Evolutionary conservation across 345 rosid genomes (phyloP).

Genomic region (Mangifera indica): DNA sequence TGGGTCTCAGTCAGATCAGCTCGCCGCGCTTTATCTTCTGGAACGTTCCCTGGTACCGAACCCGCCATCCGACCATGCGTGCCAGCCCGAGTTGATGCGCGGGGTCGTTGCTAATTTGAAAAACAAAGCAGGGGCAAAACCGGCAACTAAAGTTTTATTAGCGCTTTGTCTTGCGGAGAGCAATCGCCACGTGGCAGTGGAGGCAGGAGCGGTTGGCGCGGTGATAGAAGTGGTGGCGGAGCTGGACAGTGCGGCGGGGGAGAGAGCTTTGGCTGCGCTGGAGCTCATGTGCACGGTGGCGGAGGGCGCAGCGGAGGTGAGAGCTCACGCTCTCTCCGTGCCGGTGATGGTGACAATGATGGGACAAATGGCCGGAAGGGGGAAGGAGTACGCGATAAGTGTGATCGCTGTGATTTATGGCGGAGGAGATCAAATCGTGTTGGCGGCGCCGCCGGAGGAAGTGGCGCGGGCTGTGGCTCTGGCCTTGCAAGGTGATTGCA

Average conservation of each 20-base stretch:
- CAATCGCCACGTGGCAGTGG: conserved; percentile 78
- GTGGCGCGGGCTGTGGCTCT: conserved; percentile 81
- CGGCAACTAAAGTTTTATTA: conserved; percentile 68
- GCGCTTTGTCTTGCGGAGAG: conserved; percentile 76
- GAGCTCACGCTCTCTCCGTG: conserved; percentile 76
- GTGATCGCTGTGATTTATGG: conserved; percentile 65
- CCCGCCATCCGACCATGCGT: conserved; percentile 67
- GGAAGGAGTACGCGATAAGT: conserved; percentile 80
- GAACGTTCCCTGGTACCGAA: conserved; percentile 73
- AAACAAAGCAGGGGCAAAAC: conserved; percentile 47
- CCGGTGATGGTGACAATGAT: conserved; percentile 92
- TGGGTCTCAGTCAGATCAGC: conserved; percentile 56
- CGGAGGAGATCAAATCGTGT: conserved; percentile 17
- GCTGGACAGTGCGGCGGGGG: conserved; percentile 66
- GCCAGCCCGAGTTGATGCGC: conserved; percentile 71
- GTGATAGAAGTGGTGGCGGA: conserved; percentile 70
- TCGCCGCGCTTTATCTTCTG: conserved; percentile 64
- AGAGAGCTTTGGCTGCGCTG: conserved; percentile 75
- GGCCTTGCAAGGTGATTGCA: conserved; percentile 79
- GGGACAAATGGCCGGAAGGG: conserved; percentile 79
- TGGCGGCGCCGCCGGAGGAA: conserved; percentile 76
- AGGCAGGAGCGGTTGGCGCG: conserved; percentile 69
- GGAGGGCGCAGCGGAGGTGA: conserved; percentile 76
- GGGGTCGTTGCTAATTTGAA: conserved; percentile 52
- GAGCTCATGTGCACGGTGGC: conserved; percentile 76